Percentiles rank a stretch among this genome's conserved stretches.
Conservation (phyloP, 805 yeast genomes). For the Sugiyamaella qingdaonensis region DNA sequence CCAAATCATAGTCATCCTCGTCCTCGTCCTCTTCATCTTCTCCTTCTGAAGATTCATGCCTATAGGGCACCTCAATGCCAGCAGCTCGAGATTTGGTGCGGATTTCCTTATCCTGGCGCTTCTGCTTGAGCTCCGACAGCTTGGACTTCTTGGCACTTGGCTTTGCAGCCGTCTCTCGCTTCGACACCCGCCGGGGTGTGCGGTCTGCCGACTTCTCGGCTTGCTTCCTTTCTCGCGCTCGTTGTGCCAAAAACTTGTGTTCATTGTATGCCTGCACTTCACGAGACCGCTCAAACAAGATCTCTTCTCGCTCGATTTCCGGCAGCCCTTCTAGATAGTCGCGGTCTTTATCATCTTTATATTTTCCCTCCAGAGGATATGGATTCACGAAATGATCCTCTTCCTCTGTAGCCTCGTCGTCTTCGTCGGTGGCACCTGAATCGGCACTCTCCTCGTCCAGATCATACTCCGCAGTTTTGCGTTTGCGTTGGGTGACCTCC, state of each 20-base stretch:
- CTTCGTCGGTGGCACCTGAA: slow-evolving; percentile 41
- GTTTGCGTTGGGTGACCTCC: slow-evolving; percentile 8
- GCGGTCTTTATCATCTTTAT: slow-evolving; percentile 76
- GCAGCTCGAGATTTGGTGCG: slow-evolving; percentile 12
- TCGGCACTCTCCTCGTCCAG: slow-evolving; percentile 27
- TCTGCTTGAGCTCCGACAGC: slow-evolving; percentile 68
- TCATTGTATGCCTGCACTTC: slow-evolving; percentile 87
- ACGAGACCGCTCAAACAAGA: slow-evolving; percentile 87
- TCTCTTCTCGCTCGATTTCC: slow-evolving; percentile 88
- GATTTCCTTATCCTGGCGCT: slow-evolving; percentile 54
- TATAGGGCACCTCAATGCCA: slow-evolving; percentile 14
- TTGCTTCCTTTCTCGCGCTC: slow-evolving; percentile 48
- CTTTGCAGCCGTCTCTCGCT: slow-evolving; percentile 34
- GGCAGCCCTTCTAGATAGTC: slow-evolving; percentile 63
- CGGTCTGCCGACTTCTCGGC: slow-evolving; percentile 28
- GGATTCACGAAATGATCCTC: slow-evolving; percentile 50
- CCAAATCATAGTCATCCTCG: slow-evolving; percentile 20
- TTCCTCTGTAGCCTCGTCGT: slow-evolving; percentile 36
- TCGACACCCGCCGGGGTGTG: slow-evolving; percentile 15
- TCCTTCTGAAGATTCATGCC: not conserved
- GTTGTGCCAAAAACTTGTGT: slow-evolving; percentile 73
- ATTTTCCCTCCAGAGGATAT: slow-evolving; percentile 90
- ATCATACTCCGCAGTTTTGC: not conserved
- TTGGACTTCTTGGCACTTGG: slow-evolving; percentile 45
- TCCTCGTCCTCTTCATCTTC: slow-evolving; percentile 43